Evolutionary conservation across 352 stramenopile genomes (phyloP), one percentile per base, ranked within the genome.

Genomic region (Pythium insidiosum): DNA sequence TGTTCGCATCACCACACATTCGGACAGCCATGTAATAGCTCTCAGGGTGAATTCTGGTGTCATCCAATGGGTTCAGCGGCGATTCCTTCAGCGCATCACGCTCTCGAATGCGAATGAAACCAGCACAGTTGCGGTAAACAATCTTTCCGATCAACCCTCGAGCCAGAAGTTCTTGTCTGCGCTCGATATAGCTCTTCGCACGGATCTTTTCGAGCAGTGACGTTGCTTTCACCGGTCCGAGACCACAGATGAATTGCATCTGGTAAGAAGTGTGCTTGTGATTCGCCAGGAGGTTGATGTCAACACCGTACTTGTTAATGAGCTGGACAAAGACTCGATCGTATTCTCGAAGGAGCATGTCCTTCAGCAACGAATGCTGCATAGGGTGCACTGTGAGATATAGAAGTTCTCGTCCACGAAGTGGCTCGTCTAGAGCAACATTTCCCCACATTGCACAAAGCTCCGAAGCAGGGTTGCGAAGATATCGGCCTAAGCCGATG

Each of bases 1-100:
- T 92, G 61, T 93, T 95, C 6, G 83, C 83, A 49, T 95, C 80
- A 40, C 83, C 83, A 49, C 83, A 95, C 57, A 95, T 95, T 42
- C 93, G 93, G 16, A 95, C 83, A 10, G 83, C 83, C 83, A 95
- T 95, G 53, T 91, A 95, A 53, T 95, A 95, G 30, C 83, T 95
- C 51, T 95, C 83, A 2, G 83, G 83, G 38, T 95, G 83, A 40
- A 95, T 93, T 29, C 83, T 65, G 0, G 83, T 95, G 39, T 95
- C 83, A 51, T 95, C 83, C 12, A 95, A 53, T 19, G 83, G 80
- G 53, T 95, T 93, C 19, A 95, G 54, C 11, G 81, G 80, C 18
- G 81, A 58, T 52, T 95, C 83, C 34, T 87, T 84, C 37, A 95
- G 53, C 0, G 78, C 73, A 49, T 93, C 81, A 19, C 80, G 80